phyloP scores from a whole-genome alignment of 352 stramenopile genomes.

The Pythium aphanidermatum region DNA sequence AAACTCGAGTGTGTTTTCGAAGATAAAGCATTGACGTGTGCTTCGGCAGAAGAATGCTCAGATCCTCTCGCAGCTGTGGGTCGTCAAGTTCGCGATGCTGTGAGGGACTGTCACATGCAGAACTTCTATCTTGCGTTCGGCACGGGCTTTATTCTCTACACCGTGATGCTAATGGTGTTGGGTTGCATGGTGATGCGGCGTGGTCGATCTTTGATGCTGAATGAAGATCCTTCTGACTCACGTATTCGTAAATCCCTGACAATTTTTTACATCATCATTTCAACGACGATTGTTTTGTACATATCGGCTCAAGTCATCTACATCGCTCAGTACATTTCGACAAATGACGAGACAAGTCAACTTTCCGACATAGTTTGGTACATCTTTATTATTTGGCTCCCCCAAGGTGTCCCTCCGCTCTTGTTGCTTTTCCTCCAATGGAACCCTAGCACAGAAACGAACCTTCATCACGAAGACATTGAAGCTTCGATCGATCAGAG shows the following conservation, averaged over 20 bases:
- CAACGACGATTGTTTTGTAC: slow-evolving; percentile 81
- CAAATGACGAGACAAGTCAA: slow-evolving; percentile 43
- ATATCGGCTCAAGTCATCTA: slow-evolving; percentile 86
- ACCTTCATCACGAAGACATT: slow-evolving; percentile 45
- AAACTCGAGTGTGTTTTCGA: slow-evolving; percentile 78
- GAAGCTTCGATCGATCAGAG: slow-evolving; percentile 50
- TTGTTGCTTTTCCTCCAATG: slow-evolving; percentile 82
- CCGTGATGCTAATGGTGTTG: slow-evolving; percentile 77
- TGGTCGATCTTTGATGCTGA: slow-evolving; percentile 78
- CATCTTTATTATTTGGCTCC: slow-evolving; percentile 84
- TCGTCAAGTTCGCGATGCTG: slow-evolving; percentile 56
- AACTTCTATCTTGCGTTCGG: slow-evolving; percentile 76
- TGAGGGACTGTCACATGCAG: slow-evolving; percentile 71
- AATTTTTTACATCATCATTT: slow-evolving; percentile 87
- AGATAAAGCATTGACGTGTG: slow-evolving; percentile 43
- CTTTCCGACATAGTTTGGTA: slow-evolving; percentile 84
- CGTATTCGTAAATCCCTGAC: slow-evolving; percentile 80
- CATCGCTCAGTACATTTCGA: slow-evolving; percentile 78
- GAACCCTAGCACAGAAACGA: slow-evolving; percentile 72
- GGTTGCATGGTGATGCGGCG: slow-evolving; percentile 86
- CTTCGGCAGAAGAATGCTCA: slow-evolving; percentile 44
- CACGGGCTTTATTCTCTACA: slow-evolving; percentile 77
- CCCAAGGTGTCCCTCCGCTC: slow-evolving; percentile 63
- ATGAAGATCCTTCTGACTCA: slow-evolving; percentile 76
- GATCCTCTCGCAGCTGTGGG: slow-evolving; percentile 59